Percentiles rank a stretch among this genome's conserved stretches.
Evolutionary conservation across 1,284 basidiomycete genomes (phyloP).

Genomic region (Chalciporus sp.): DNA sequence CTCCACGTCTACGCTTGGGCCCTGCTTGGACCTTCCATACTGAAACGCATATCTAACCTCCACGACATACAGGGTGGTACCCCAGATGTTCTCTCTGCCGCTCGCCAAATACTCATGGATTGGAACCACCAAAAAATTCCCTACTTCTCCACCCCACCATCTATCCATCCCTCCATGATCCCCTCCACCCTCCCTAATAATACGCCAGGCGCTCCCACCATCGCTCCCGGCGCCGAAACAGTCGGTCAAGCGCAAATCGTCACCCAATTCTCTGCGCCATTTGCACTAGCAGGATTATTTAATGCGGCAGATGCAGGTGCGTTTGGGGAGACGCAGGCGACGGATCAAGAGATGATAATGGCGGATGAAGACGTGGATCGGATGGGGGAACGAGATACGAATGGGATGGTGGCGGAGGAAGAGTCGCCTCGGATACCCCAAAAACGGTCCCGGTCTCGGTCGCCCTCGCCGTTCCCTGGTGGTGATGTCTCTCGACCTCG

Average conservation of each 20-base stretch:
- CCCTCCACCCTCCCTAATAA: conserved; percentile 51
- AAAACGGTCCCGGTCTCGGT: conserved; percentile 41
- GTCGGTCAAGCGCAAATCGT: conserved; percentile 78
- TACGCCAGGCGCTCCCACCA: conserved; percentile 30
- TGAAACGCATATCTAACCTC: no score
- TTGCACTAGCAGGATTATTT: conserved; percentile 76
- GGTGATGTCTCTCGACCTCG: not conserved
- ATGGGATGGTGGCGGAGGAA: conserved; percentile 54
- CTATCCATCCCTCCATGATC: conserved; percentile 73
- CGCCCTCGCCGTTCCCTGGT: conserved; percentile 23
- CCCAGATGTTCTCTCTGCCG: conserved; percentile 84
- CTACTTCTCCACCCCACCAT: conserved; percentile 83
- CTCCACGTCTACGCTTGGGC: not conserved
- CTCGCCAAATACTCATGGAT: conserved; percentile 85
- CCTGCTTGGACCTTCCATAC: not conserved
- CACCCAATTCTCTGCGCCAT: conserved; percentile 65
- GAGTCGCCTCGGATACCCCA: conserved; percentile 38
- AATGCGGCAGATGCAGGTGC: conserved; percentile 74
- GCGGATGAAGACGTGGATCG: conserved; percentile 27
- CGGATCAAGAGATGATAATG: conserved; percentile 37
- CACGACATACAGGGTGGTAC: conserved; percentile 73
- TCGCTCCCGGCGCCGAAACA: conserved; percentile 71
- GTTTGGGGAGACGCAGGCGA: conserved; percentile 42
- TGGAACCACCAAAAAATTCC: conserved; percentile 98
- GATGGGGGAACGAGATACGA: conserved; percentile 24